Conservation (phyloP, 2,329 filamentous ascomycete genomes). For the Fusarium sp. region DNA sequence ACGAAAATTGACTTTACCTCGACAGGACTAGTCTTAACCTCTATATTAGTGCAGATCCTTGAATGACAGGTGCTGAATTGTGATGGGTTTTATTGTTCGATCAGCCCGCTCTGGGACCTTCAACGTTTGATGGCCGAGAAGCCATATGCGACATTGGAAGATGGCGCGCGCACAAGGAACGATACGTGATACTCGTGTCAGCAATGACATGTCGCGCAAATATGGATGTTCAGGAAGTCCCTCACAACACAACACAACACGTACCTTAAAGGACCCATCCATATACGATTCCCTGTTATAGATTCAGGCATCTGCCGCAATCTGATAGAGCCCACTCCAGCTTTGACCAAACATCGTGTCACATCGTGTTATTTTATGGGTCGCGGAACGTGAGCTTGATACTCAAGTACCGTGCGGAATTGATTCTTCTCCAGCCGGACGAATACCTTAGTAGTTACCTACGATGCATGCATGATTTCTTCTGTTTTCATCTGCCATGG, state of each 20-base stretch:
- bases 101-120: neutral
- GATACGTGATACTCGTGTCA: neutral
- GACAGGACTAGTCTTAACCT: constrained; percentile 12
- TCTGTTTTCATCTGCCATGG: neutral
- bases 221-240: neutral
- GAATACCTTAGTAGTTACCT: neutral
- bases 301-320: constrained; percentile 22
- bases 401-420: neutral
- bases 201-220: neutral
- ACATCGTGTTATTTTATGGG: constrained; percentile 17
- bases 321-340: constrained; percentile 8
- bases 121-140: constrained; percentile 10
- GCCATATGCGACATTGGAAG: neutral
- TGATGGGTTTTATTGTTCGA: neutral
- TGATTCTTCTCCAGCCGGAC: neutral
- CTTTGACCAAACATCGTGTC: constrained; percentile 2
- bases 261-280: constrained; percentile 1
- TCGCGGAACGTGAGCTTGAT: neutral
- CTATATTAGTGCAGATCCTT: constrained; percentile 31
- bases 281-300: constrained; percentile 13
- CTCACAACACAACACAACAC: constrained; percentile 2
- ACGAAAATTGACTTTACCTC: constrained; percentile 21
- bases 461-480: neutral
- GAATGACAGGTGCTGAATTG: constrained; percentile 14
- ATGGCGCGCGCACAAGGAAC: neutral